Evolutionary conservation across 2,329 filamentous ascomycete species (phyloP).

Genomic region (Epichloe brachyelytri): DNA sequence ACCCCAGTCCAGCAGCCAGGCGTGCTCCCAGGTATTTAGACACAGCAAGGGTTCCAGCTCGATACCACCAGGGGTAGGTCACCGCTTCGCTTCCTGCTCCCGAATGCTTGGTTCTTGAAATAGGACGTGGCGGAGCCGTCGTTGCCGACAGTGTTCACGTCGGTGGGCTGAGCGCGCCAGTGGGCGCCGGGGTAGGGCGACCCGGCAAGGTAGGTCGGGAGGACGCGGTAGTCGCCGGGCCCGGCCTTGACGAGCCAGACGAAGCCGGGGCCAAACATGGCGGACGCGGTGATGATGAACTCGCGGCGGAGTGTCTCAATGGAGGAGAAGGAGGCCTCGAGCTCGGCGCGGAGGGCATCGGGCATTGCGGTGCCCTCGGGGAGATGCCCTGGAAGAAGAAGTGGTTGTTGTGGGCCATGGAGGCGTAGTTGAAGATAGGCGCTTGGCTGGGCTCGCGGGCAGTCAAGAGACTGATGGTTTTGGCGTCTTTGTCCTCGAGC

Average conservation of each 20-base stretch:
- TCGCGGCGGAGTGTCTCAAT: constrained; percentile 70
- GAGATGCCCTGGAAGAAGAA: constrained; percentile 59
- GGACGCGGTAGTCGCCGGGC: constrained; percentile 46
- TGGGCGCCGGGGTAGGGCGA: constrained; percentile 78
- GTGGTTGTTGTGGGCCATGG: constrained; percentile 85
- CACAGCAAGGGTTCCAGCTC: constrained; percentile 69
- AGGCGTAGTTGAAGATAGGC: constrained; percentile 86
- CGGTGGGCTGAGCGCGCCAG: constrained; percentile 55
- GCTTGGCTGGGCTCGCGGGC: constrained; percentile 70
- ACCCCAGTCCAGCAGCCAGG: constrained; percentile 73
- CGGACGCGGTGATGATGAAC: constrained; percentile 65
- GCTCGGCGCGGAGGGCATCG: constrained; percentile 38
- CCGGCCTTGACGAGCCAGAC: constrained; percentile 73
- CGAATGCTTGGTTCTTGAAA: constrained; percentile 25
- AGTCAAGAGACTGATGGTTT: constrained; percentile 58
- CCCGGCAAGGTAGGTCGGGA: constrained; percentile 84
- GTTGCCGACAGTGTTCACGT: constrained; percentile 53
- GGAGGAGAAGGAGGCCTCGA: constrained; percentile 65
- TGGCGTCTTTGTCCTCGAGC: constrained; percentile 46
- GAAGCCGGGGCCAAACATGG: constrained; percentile 96
- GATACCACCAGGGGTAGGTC: constrained; percentile 50
- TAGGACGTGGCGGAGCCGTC: constrained; percentile 23
- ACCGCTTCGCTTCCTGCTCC: constrained; percentile 15
- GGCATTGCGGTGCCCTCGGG: constrained; percentile 38
- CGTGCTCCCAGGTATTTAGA: constrained; percentile 93